Conservation (phyloP, 495 filamentous ascomycete species). For the Zalerion maritima region DNA sequence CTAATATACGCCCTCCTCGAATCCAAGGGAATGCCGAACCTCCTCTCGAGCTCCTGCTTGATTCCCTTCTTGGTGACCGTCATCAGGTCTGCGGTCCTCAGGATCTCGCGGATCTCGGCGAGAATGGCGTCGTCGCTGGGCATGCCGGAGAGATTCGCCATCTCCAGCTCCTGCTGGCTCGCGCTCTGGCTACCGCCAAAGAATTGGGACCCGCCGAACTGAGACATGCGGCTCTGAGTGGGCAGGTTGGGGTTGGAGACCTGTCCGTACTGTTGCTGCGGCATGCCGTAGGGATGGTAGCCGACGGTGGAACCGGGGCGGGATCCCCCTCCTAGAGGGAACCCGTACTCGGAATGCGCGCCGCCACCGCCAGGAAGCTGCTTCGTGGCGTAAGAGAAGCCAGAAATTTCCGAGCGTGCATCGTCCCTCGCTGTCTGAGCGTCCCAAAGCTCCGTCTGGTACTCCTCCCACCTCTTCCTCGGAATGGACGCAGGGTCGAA, state of each 20-base stretch:
- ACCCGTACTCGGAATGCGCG: slow-evolving; percentile 47
- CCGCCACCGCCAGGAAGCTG: slow-evolving; percentile 42
- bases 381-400: slow-evolving; percentile 83
- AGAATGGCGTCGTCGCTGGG: slow-evolving; percentile 82
- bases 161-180: slow-evolving; percentile 48
- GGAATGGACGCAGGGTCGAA: slow-evolving; percentile 90
- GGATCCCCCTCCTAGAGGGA: slow-evolving; percentile 40
- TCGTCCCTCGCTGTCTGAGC: slow-evolving; percentile 78
- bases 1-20: slow-evolving; percentile 79
- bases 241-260: slow-evolving; percentile 13
- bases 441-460: slow-evolving; percentile 94
- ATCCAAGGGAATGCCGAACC: slow-evolving; percentile 74
- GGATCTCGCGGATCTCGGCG: slow-evolving; percentile 85
- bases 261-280: slow-evolving; percentile 23
- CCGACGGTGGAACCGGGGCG: slow-evolving; percentile 68
- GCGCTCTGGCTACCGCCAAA: slow-evolving; percentile 33
- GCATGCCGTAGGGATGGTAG: slow-evolving; percentile 11
- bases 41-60: slow-evolving; percentile 78
- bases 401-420: slow-evolving; percentile 71
- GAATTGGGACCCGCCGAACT: slow-evolving; percentile 34
- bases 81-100: slow-evolving; percentile 89
- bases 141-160: slow-evolving; percentile 49
- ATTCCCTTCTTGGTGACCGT: slow-evolving; percentile 96
- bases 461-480: slow-evolving; percentile 97
- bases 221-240: slow-evolving; percentile 27